Base-by-base conservation (phyloP, 192 early-diverging fungal species). In the Endogone sp. region DNA sequence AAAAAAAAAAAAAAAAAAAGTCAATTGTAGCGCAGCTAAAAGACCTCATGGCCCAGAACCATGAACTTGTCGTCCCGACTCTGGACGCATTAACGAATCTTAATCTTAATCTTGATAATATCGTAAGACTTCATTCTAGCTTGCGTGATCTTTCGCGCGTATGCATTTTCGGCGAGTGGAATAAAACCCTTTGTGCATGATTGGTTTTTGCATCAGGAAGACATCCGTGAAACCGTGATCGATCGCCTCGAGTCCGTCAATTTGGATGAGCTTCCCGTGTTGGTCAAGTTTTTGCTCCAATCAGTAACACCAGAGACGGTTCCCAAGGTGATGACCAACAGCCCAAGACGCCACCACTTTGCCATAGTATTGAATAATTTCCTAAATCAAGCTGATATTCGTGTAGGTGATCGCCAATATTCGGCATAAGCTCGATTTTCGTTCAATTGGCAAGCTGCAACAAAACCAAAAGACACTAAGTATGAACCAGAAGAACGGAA, bases 1-100 rank as follows among this genome's bases (percentile, higher is more conserved):
- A n/a, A n/a, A n/a, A n/a, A n/a, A n/a, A n/a, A n/a, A n/a, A n/a
- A 0, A 16, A 49, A 57, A 3, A 55, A 49, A 66, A 86, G 80
- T 65, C 71, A 0, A 81, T 90, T 4, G 85, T 89, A 2, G 72
- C 72, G 29, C 83, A 84, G 32, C 71, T 93, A 27, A 85, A 84
- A 11, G 81, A 83, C 0, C 74, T 89, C 70, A 85, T 92, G 79
- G 75, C 77, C 20, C 71, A 81, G 22, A 73, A 85, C 31, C 75
- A 81, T 26, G 84, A 83, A 59, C 74, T 92, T 2, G 87, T 83
- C 60, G 86, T 91, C 3, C 84, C 90, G 0, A 88, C 90, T 22
- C 66, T 93, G 56, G 92, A 93, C 61, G 83, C 92, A 0, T 68
- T 93, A 13, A 85, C 90, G 3, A 88, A 90, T 65, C 75, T 93